Evolutionary conservation across 129 eudicot species (phyloP).

Genomic region (Apium graveolens): DNA sequence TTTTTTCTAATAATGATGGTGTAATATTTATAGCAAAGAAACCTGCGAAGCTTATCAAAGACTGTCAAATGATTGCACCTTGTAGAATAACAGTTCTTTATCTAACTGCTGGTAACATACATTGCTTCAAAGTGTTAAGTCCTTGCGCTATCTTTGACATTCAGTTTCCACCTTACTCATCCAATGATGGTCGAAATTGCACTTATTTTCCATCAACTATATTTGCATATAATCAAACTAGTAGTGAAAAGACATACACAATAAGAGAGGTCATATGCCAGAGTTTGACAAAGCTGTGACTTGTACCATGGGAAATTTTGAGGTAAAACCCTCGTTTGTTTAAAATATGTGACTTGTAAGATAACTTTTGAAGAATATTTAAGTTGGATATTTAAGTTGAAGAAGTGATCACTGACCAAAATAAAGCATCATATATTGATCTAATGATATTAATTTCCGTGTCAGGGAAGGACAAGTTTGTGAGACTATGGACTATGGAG

Average conservation of each 20-base stretch:
- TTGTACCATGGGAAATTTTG: constrained; percentile 69
- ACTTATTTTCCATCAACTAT: too few species aligned
- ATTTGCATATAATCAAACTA: too few species aligned
- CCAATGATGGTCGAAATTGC: constrained; percentile 79
- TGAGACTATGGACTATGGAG: constrained; percentile 94
- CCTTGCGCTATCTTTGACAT: constrained; percentile 92
- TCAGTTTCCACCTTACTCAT: constrained; percentile 79
- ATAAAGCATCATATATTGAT: background rate
- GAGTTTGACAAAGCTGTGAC: constrained; percentile 90
- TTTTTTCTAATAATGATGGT: background rate
- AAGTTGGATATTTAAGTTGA: background rate
- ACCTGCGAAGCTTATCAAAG: constrained; percentile 64
- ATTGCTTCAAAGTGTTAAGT: constrained; percentile 64
- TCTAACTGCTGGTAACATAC: constrained; percentile 89
- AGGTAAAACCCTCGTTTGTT: constrained; percentile 32
- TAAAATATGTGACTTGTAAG: too few species aligned
- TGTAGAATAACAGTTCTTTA: constrained; percentile 61
- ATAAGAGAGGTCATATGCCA: constrained; percentile 34
- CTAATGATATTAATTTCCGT: background rate
- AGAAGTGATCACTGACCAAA: background rate
- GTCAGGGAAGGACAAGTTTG: constrained; percentile 79
- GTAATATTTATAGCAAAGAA: constrained; percentile 21
- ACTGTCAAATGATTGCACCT: constrained; percentile 70
- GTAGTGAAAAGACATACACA: too few species aligned
- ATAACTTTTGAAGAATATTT: background rate